A percentile compares a stretch with the other conserved stretches of the same genome.
phyloP scores from a whole-genome alignment of 768 basidiomycete species.

The Pholiota molesta region DNA sequence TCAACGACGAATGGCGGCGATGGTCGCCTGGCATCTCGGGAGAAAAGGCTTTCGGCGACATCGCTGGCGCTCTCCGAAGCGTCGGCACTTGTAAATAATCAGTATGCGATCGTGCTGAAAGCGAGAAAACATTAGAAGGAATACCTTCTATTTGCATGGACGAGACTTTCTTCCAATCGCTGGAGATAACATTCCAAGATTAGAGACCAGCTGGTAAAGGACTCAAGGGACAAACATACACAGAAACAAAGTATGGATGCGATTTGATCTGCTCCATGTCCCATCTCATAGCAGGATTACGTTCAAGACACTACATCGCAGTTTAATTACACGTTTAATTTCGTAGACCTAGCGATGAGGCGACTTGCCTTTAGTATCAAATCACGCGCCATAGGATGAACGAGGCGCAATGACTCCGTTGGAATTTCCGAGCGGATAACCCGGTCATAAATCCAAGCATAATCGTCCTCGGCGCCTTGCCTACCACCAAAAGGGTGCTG shows the following conservation, averaged over 20 bases:
- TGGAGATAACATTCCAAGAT: slow-evolving; percentile 16
- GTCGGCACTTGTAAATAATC: neutral
- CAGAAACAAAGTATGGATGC: slow-evolving; percentile 51
- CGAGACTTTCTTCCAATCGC: slow-evolving; percentile 44
- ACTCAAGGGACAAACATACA: slow-evolving; percentile 39
- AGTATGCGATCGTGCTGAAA: neutral
- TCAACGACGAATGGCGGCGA: slow-evolving; percentile 12
- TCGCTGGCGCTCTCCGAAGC: slow-evolving; percentile 7
- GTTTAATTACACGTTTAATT: neutral
- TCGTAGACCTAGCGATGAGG: neutral
- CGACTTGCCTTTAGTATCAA: slow-evolving; percentile 48
- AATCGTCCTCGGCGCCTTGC: slow-evolving; percentile 23
- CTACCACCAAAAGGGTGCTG: slow-evolving; percentile 45
- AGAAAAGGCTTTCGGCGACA: neutral
- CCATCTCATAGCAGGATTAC: slow-evolving; percentile 52
- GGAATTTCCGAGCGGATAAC: slow-evolving; percentile 36
- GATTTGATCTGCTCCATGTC: slow-evolving; percentile 42
- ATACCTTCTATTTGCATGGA: slow-evolving; percentile 32
- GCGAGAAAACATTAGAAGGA: neutral
- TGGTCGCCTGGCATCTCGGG: slow-evolving; percentile 8
- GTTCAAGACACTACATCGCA: slow-evolving; percentile 52
- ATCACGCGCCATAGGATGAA: slow-evolving; percentile 39
- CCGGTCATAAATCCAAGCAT: slow-evolving; percentile 32
- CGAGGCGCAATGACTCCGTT: slow-evolving; percentile 27
- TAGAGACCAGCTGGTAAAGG: neutral